Conservation (phyloP, 2,329 filamentous ascomycete species). For the Zymoseptoria pseudotritici region DNA sequence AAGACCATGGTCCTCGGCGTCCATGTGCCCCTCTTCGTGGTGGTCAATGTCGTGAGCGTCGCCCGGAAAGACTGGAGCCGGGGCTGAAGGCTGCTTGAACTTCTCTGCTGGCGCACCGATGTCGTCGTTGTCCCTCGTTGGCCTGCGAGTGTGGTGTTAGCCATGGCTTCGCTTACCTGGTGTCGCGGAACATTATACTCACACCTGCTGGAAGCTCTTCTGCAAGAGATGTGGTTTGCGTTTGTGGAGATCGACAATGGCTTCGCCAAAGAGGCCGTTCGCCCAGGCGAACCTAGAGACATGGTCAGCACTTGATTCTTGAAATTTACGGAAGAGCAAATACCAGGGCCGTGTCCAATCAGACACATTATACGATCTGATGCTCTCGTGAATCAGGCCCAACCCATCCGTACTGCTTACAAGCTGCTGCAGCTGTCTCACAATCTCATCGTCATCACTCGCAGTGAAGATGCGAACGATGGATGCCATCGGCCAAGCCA, state of each 20-base stretch:
- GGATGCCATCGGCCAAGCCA: conserved; percentile 35
- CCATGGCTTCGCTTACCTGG: no score
- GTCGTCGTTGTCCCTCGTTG: conserved; percentile 2
- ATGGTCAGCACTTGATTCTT: background rate
- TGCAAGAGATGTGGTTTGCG: conserved; percentile 37
- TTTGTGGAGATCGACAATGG: conserved; percentile 39
- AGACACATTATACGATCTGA: conserved; percentile 37
- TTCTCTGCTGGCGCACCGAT: background rate
- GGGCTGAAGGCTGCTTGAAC: background rate
- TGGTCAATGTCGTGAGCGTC: background rate
- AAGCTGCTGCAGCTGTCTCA: conserved; percentile 34
- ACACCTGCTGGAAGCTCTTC: conserved; percentile 34
- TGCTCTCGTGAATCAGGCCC: conserved; percentile 44
- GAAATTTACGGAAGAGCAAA: conserved; percentile 2
- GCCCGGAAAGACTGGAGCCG: background rate
- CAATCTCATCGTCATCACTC: conserved; percentile 38
- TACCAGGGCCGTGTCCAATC: conserved; percentile 43
- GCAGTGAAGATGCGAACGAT: conserved; percentile 43
- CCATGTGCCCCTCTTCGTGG: background rate
- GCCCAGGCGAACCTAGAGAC: conserved; percentile 38
- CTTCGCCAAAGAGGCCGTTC: conserved; percentile 44
- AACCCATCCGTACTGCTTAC: conserved; percentile 38
- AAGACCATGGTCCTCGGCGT: background rate
- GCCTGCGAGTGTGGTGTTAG: background rate
- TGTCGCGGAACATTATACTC: background rate